Conservation (phyloP, 176 grass and related monocot species). For the Eleusine coracana region DNA sequence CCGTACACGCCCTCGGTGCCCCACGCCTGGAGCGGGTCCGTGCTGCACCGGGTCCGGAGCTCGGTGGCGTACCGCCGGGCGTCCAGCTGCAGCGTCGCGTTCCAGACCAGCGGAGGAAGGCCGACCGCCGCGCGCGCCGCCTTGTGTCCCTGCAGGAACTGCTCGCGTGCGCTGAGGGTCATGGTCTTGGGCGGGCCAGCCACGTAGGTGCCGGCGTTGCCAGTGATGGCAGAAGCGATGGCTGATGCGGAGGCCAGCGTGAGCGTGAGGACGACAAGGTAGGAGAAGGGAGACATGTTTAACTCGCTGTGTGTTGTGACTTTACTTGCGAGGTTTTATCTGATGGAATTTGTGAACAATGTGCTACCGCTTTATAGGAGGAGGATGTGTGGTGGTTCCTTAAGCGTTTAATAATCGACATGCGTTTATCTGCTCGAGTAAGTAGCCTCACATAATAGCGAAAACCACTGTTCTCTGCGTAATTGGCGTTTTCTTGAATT, state of each 20-base stretch:
- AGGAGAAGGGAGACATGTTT: constrained; percentile 28
- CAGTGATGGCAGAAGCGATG: neutral
- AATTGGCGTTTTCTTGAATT: too few species aligned
- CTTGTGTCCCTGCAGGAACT: constrained; percentile 41
- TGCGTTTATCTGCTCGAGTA: neutral
- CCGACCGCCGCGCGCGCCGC: neutral
- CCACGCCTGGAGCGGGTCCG: too few species aligned
- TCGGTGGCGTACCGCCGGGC: constrained; percentile 1
- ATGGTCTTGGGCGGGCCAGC: neutral
- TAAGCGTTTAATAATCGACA: neutral
- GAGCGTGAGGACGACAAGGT: neutral
- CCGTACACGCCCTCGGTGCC: too few species aligned
- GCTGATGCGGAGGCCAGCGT: neutral
- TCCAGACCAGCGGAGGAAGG: constrained; percentile 28
- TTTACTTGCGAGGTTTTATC: neutral
- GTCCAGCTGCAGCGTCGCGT: constrained; percentile 28
- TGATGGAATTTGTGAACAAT: neutral
- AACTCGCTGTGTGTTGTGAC: neutral
- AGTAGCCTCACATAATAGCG: too few species aligned
- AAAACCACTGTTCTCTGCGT: too few species aligned
- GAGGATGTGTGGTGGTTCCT: neutral
- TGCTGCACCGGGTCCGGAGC: constrained; percentile 3
- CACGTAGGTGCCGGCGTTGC: neutral
- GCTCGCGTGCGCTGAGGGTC: neutral
- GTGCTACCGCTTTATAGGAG: neutral